Evolutionary conservation across 2,329 filamentous ascomycete species (phyloP).

Genomic region (Periconia macrospinosa): DNA sequence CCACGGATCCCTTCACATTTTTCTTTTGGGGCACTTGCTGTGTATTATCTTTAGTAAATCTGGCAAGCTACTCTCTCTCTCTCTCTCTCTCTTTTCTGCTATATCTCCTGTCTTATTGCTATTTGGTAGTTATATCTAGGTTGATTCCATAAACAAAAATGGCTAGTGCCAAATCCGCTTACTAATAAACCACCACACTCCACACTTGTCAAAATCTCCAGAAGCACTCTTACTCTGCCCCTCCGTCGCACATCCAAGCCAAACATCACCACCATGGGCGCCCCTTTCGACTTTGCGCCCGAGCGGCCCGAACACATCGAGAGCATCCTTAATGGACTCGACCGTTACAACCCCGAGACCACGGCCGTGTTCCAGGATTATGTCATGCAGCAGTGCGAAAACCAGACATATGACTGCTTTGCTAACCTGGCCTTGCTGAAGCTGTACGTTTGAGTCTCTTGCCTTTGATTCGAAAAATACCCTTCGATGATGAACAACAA

Average conservation of each 20-base stretch:
- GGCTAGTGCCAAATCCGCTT: neutral
- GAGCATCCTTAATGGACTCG: slow-evolving; percentile 91
- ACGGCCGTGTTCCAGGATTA: slow-evolving; percentile 93
- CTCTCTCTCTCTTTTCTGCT: too few relatives aligned
- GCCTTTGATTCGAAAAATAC: slow-evolving; percentile 10
- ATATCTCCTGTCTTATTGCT: too few relatives aligned
- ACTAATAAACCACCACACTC: neutral
- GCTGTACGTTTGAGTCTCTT: slow-evolving; percentile 69
- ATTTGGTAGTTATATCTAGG: too few relatives aligned
- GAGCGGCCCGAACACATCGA: slow-evolving; percentile 92
- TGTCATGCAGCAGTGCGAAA: slow-evolving; percentile 91
- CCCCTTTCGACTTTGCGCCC: slow-evolving; percentile 80
- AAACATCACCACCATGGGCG: slow-evolving; percentile 44
- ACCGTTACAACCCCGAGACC: slow-evolving; percentile 98
- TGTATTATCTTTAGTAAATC: too few relatives aligned
- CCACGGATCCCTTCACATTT: neutral
- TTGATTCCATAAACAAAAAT: neutral
- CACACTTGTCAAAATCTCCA: slow-evolving; percentile 3
- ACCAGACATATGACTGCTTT: slow-evolving; percentile 92
- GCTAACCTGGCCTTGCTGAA: slow-evolving; percentile 95
- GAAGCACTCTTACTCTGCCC: slow-evolving; percentile 6
- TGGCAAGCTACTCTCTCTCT: too few relatives aligned
- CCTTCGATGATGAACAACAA: slow-evolving; percentile 69
- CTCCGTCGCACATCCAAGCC: slow-evolving; percentile 25
- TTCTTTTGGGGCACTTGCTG: too few relatives aligned